Evolutionary conservation across 2,329 filamentous ascomycete species (phyloP).

Genomic region (Elsinoe fawcettii): DNA sequence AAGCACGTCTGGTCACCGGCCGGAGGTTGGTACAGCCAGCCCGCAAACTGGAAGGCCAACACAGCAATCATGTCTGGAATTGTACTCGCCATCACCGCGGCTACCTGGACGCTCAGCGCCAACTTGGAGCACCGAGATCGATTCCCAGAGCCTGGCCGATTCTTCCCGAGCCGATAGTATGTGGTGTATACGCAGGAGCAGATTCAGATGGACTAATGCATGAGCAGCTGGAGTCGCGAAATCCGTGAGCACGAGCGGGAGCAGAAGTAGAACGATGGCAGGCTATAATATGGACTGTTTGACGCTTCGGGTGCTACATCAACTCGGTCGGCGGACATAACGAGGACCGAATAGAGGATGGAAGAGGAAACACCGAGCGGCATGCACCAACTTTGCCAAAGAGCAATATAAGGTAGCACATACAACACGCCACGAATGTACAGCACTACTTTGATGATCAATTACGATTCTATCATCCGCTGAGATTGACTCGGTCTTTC

Average conservation of each 20-base stretch:
- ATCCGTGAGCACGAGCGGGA: constrained; percentile 61
- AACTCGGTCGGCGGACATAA: no score
- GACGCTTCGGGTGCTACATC: no score
- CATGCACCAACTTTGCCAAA: neutral
- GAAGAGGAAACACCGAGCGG: no score
- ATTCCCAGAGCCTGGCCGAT: constrained; percentile 68
- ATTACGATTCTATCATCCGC: neutral
- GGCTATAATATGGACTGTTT: no score
- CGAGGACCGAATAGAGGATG: no score
- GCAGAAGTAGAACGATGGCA: constrained; percentile 27
- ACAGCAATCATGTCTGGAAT: constrained; percentile 67
- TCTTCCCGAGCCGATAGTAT: constrained; percentile 79
- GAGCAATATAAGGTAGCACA: neutral
- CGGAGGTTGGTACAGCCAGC: constrained; percentile 95
- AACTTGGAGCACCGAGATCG: constrained; percentile 63
- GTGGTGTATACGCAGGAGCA: constrained; percentile 30
- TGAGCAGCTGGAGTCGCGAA: constrained; percentile 56
- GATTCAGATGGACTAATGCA: constrained; percentile 31
- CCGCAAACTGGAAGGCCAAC: constrained; percentile 90
- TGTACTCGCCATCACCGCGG: constrained; percentile 58
- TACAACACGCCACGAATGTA: neutral
- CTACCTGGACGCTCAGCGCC: constrained; percentile 65
- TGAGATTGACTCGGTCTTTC: constrained; percentile 23
- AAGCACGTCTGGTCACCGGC: constrained; percentile 99
- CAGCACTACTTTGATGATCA: neutral